phyloP scores from a whole-genome alignment of 345 rosid genomes.

The Iberis pinnata region DNA sequence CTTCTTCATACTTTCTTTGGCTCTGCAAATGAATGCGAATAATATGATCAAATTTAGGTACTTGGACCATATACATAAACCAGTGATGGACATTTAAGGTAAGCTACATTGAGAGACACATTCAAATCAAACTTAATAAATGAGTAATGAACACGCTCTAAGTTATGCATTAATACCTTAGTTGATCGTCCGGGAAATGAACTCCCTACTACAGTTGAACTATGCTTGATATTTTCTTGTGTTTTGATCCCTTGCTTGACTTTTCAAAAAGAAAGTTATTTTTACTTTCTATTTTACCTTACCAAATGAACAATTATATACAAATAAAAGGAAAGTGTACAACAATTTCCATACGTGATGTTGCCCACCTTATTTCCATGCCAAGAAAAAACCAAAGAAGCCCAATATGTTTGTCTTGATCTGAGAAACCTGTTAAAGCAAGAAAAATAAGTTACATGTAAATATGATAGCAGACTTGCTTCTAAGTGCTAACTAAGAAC shows the following conservation, averaged over 20 bases:
- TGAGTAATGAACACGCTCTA: slow-evolving; percentile 3
- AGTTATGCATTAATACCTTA: slow-evolving; percentile 44
- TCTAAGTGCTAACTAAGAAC: too few species aligned
- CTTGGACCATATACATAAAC: too few species aligned
- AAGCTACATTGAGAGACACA: not conserved
- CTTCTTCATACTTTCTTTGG: slow-evolving; percentile 43
- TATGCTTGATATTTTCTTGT: slow-evolving; percentile 52
- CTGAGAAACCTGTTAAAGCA: slow-evolving; percentile 65
- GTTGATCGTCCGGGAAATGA: slow-evolving; percentile 44
- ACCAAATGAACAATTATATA: too few species aligned
- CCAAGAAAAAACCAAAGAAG: too few species aligned
- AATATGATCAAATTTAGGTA: slow-evolving; percentile 4
- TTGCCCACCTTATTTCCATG: too few species aligned
- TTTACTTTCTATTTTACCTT: too few species aligned
- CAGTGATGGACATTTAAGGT: slow-evolving; percentile 4
- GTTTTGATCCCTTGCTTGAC: slow-evolving; percentile 64
- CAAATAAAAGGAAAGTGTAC: too few species aligned
- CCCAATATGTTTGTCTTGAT: slow-evolving; percentile 71
- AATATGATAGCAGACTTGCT: slow-evolving; percentile 5
- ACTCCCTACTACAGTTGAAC: slow-evolving; percentile 42
- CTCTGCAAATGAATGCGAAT: slow-evolving; percentile 36
- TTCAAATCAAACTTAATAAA: slow-evolving; percentile 2
- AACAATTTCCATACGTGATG: too few species aligned
- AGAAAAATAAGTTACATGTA: slow-evolving; percentile 26
- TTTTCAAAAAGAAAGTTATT: slow-evolving; percentile 26